These are phyloP conservation scores for Microstegium vimineum DNA, from an alignment of 176 grass and related monocot species.

Conservation along the genomic window DNA sequence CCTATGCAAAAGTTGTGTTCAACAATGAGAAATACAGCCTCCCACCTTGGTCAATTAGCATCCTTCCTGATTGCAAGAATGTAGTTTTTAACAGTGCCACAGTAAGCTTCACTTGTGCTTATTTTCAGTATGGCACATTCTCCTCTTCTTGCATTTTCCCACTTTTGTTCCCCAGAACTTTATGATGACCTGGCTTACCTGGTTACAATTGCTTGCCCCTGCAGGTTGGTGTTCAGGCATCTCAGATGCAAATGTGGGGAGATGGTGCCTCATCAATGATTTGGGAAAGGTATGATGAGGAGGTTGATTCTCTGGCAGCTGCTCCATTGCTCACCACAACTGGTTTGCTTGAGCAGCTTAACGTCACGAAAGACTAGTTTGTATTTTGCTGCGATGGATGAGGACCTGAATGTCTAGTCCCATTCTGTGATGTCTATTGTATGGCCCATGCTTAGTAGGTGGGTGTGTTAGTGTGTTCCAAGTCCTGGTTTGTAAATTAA, in stretches of 20 bases:
- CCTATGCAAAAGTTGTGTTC: conserved; percentile 71
- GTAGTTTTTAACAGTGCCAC: conserved; percentile 95
- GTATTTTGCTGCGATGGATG: no score
- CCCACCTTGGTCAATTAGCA: conserved; percentile 99
- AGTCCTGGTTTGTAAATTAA: no score
- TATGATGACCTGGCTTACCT: no score
- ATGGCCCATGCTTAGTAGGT: no score
- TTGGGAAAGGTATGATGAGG: conserved; percentile 95
- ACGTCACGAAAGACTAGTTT: conserved; percentile 89
- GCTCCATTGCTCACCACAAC: conserved; percentile 55
- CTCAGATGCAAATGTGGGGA: conserved; percentile 96
- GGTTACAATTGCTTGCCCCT: conserved; percentile 2
- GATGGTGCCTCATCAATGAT: conserved; percentile 60
- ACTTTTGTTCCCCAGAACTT: neutral
- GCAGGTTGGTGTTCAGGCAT: conserved; percentile 95
- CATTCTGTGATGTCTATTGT: no score
- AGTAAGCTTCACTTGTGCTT: conserved; percentile 44
- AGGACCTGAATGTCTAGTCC: no score
- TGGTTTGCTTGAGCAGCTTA: conserved; percentile 93
- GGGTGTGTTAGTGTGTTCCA: no score
- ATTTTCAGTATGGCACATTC: neutral
- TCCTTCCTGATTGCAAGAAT: conserved; percentile 96
- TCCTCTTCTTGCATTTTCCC: neutral
- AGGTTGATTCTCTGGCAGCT: conserved; percentile 74
- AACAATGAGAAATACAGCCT: conserved; percentile 85